These are phyloP conservation scores for Lophium mytilinum DNA, from an alignment of 495 filamentous ascomycete genomes.

Conservation along the genomic window DNA sequence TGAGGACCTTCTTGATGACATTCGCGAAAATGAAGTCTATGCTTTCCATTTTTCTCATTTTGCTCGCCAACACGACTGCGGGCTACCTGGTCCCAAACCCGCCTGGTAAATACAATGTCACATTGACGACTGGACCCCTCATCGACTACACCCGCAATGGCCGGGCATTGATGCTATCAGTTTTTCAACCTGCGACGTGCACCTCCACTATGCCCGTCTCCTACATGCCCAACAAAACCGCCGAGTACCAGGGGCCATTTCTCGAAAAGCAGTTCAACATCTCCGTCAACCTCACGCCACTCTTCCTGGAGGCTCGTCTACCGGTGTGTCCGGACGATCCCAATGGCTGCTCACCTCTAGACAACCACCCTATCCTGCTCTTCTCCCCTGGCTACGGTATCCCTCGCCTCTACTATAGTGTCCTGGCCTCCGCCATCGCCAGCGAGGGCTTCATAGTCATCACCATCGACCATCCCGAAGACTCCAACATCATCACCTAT, in stretches of 20 bases:
- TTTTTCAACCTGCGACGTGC: slow-evolving; percentile 15
- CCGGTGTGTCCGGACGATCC: slow-evolving; percentile 12
- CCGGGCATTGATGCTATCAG: slow-evolving; percentile 18
- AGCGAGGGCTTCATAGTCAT: slow-evolving; percentile 43
- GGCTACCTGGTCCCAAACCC: slow-evolving; percentile 8
- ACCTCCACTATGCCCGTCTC: slow-evolving; percentile 5
- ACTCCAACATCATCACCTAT: slow-evolving; percentile 41
- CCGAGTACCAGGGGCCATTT: slow-evolving; percentile 6
- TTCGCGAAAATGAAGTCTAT: slow-evolving; percentile 5
- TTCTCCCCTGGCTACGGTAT: slow-evolving; percentile 13
- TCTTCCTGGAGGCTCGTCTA: slow-evolving; percentile 7
- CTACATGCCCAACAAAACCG: slow-evolving; percentile 20
- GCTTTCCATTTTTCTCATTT: slow-evolving; percentile 4
- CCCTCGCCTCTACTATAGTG: slow-evolving; percentile 33
- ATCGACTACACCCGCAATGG: slow-evolving; percentile 17
- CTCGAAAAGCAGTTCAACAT: slow-evolving; percentile 6
- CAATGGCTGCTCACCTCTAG: slow-evolving; percentile 17
- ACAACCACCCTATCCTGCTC: too few relatives aligned
- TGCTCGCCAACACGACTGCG: slow-evolving; percentile 8
- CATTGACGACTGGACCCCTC: slow-evolving; percentile 10
- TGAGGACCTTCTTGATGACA: too few relatives aligned
- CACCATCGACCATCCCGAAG: slow-evolving; percentile 44
- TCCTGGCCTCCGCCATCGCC: slow-evolving; percentile 37
- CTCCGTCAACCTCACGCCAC: slow-evolving; percentile 4
- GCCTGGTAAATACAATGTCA: slow-evolving; percentile 13